Evolutionary conservation across 192 early-diverging fungal species (phyloP), one percentile per base, ranked within the genome.

Genomic region (Backusella circina): DNA sequence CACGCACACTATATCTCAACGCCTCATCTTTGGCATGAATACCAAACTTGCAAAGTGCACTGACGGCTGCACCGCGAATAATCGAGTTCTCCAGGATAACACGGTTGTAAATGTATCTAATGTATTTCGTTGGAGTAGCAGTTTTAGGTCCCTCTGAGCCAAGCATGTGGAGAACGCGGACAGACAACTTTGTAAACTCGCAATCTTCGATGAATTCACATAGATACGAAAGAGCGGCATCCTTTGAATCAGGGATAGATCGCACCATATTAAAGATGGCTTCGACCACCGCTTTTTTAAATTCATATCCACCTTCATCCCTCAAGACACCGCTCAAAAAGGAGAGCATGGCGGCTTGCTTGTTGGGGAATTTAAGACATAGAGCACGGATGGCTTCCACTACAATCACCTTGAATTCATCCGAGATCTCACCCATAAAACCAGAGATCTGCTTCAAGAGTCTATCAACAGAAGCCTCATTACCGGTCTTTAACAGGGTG

Each of bases 121-220:
- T 97, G 81, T 95, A 99, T 81, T 97, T 95, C 13, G 94, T 93
- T 21, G 98, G 97, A 23, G 92, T 92, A n/a, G 88, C 75, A 15
- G 95, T 96, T 75, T 90, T 91, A 21, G 98, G 98, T 1, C 98
- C 97, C 79, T 98, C 96, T 6, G 93, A 85, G 66, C 98, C 98
- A 37, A 99, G 86, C 44, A 99, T 86, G 84, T 98, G 93, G 67
- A 99, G 85, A 74, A 98, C 95, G 65, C 97, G 92, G 68, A 99
- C 97, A n/a, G 97, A 96, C 6, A 99, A 88, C 84, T 99, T 98
- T 18, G 95, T 95, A 82, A 97, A 99, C 82, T 99, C 98, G 84
- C 98, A 99, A 80, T 99, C 98, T 80, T 99, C 98, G 78, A 99
- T 99, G 73, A 99, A 98, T 86, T 99, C 98, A 83, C 98, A 99